These are phyloP conservation scores for Colletotrichum navitas DNA, from an alignment of 2,329 filamentous ascomycete species.

Conservation along the genomic window DNA sequence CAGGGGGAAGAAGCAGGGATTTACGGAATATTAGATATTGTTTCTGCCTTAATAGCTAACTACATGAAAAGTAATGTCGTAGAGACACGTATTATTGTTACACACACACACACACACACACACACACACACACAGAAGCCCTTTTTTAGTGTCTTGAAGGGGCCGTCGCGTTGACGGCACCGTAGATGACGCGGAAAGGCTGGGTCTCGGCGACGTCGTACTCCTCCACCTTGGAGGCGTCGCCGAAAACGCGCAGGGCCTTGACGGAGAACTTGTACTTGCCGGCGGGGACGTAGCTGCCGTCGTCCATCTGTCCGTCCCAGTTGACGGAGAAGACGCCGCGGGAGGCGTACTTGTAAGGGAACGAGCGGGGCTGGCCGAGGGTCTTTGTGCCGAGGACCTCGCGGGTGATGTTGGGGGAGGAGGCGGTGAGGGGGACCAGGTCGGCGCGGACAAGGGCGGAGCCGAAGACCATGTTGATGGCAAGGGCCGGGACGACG, in stretches of 20 bases:
- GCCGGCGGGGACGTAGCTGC: conserved; percentile 62
- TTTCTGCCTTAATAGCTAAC: conserved; percentile 24
- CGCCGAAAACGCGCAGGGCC: conserved; percentile 65
- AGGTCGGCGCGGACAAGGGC: conserved; percentile 59
- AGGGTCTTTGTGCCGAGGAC: conserved; percentile 56
- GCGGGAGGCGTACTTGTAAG: conserved; percentile 51
- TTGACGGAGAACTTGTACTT: conserved; percentile 63
- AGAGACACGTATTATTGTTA: conserved; percentile 10
- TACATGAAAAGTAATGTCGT: conserved; percentile 18
- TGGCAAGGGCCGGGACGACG: conserved; percentile 55
- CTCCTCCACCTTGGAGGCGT: conserved; percentile 57
- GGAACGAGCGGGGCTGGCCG: conserved; percentile 59
- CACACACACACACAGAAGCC: neutral
- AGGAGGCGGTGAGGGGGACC: conserved; percentile 53
- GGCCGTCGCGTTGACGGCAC: conserved; percentile 31
- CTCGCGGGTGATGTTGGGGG: conserved; percentile 48
- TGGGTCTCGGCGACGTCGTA: conserved; percentile 61
- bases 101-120: neutral
- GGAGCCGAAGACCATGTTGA: conserved; percentile 61
- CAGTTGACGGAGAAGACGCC: conserved; percentile 51
- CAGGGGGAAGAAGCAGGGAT: neutral
- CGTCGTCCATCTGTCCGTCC: conserved; percentile 62
- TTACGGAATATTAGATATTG: conserved; percentile 2
- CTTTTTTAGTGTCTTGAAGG: conserved; percentile 6
- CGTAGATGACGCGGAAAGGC: conserved; percentile 61